Evolutionary conservation across 257 asterid species (phyloP).

Genomic region (Gentiana straminea): DNA sequence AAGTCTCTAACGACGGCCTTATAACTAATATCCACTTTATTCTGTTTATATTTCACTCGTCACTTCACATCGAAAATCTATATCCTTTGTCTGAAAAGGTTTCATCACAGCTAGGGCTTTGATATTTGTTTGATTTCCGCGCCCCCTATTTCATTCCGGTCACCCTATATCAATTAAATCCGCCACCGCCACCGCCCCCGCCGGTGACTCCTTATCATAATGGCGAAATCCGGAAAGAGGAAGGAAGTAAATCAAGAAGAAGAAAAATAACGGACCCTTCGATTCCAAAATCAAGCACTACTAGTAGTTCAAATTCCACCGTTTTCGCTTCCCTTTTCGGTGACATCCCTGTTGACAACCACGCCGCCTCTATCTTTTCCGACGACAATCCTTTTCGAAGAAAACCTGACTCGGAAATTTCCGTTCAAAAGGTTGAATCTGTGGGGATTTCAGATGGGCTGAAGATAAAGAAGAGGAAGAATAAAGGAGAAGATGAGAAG

Average conservation of each 20-base stretch:
- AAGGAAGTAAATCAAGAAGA: slow-evolving; percentile 4
- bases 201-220: neutral
- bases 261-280: neutral
- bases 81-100: too few species aligned
- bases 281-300: slow-evolving; percentile 12
- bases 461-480: slow-evolving; percentile 31
- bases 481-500: slow-evolving; percentile 21
- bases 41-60: too few species aligned
- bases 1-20: too few species aligned
- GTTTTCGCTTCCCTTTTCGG: slow-evolving; percentile 57
- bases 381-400: slow-evolving; percentile 66
- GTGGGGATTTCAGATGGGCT: slow-evolving; percentile 20
- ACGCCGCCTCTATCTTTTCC: slow-evolving; percentile 48
- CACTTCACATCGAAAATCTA: too few species aligned
- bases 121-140: too few species aligned
- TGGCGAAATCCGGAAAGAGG: slow-evolving; percentile 17
- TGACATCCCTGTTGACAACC: slow-evolving; percentile 23
- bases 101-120: too few species aligned
- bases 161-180: too few species aligned
- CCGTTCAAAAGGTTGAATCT: slow-evolving; percentile 8
- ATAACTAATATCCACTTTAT: too few species aligned
- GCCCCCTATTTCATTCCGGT: too few species aligned
- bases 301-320: slow-evolving; percentile 24
- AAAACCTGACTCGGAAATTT: slow-evolving; percentile 14
- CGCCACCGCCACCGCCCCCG: too few species aligned